Evolutionary conservation across 306 rosid species (phyloP).

Genomic region (Pachyrhizus erosus): DNA sequence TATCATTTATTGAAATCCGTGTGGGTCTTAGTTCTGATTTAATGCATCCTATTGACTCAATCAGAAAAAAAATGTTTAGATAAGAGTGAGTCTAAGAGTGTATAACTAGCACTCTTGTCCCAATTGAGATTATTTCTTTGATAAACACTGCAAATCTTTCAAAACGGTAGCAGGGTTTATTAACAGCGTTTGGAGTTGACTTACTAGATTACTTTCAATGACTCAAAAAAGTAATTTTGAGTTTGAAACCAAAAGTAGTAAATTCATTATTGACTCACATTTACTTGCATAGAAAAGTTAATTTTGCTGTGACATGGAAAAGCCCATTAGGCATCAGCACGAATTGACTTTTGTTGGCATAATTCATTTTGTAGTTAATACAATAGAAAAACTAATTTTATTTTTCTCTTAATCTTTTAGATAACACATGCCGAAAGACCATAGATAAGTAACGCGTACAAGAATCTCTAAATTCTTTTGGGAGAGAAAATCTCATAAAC

Average conservation of each 20-base stretch:
- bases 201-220: conserved; percentile 7
- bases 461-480: neutral
- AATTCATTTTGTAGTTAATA: neutral
- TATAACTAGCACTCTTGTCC: neutral
- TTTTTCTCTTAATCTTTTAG: neutral
- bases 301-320: conserved; percentile 21
- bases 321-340: neutral
- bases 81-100: neutral
- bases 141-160: neutral
- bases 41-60: neutral
- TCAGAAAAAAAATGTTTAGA: neutral
- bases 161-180: conserved; percentile 14
- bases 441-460: neutral
- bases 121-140: conserved; percentile 20
- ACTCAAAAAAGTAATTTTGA: neutral
- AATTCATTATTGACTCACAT: neutral
- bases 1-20: neutral
- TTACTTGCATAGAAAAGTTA: neutral
- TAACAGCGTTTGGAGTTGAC: neutral
- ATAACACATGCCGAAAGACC: neutral
- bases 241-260: conserved; percentile 8
- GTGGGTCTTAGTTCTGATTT: neutral
- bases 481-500: neutral
- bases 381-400: conserved; percentile 4
- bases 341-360: neutral